A percentile compares a stretch with the other conserved stretches of the same genome.
Conservation (phyloP, 805 yeast species). For the Saccharomycopsis synnaedendra region DNA sequence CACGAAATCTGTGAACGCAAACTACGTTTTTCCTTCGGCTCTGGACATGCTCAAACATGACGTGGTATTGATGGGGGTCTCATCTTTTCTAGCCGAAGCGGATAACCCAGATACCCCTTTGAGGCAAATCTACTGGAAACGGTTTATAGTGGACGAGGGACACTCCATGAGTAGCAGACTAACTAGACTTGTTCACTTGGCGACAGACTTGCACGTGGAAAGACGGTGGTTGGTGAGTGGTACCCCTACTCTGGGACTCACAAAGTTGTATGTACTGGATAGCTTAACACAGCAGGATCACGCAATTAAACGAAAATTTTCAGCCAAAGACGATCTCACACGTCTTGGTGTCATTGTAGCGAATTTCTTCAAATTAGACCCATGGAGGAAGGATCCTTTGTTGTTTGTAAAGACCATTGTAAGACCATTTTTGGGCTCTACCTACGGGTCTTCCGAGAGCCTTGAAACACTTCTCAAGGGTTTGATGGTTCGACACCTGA, state of each 20-base stretch:
- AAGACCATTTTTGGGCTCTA: conserved; percentile 33
- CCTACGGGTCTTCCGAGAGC: conserved; percentile 30
- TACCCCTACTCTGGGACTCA: conserved; percentile 64
- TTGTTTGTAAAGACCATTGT: conserved; percentile 35
- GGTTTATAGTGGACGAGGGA: conserved; percentile 68
- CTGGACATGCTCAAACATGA: conserved; percentile 34
- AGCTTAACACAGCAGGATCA: conserved; percentile 24
- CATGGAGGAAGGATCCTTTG: conserved; percentile 37
- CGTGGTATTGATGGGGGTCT: conserved; percentile 37
- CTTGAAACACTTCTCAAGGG: conserved; percentile 32
- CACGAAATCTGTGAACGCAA: conserved; percentile 3
- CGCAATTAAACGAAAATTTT: conserved; percentile 37
- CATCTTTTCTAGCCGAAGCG: conserved; percentile 33
- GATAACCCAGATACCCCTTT: conserved; percentile 26
- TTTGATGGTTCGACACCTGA: conserved; percentile 46
- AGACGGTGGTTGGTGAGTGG: conserved; percentile 69
- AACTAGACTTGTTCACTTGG: conserved; percentile 37
- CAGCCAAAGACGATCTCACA: conserved; percentile 39
- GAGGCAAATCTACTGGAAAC: conserved; percentile 45
- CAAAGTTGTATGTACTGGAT: conserved; percentile 41
- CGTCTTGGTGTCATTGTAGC: conserved; percentile 42
- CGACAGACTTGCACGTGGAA: conserved; percentile 40
- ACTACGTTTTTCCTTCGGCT: conserved; percentile 22
- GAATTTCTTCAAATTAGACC: conserved; percentile 46
- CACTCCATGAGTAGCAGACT: conserved; percentile 47